Conservation (phyloP, 1,284 basidiomycete species). For the Trichosporon sp. region DNA sequence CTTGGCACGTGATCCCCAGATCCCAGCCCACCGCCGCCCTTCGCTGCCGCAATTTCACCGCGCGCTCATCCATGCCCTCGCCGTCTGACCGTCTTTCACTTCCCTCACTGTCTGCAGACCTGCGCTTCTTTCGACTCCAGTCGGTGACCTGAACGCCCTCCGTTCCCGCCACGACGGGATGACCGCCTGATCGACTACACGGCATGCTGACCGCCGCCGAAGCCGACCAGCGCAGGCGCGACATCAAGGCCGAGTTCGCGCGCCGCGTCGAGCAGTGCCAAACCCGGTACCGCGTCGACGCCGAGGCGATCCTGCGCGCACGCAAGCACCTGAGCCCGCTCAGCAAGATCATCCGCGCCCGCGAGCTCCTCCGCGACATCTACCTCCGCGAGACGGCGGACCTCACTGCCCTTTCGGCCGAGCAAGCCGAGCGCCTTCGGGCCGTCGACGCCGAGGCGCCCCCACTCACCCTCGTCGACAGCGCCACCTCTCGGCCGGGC, state of each 20-base stretch:
- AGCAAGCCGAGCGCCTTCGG: not conserved
- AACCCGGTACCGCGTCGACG: not conserved
- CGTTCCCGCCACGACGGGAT: not conserved
- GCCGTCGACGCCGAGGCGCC: not conserved
- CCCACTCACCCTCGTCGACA: not conserved
- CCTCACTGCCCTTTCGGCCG: not conserved
- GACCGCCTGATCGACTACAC: not conserved
- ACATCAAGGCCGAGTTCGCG: not conserved
- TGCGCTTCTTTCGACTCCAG: too few relatives aligned
- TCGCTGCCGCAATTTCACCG: not conserved
- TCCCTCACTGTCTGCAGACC: too few relatives aligned
- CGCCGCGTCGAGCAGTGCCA: not conserved
- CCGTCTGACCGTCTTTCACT: too few relatives aligned
- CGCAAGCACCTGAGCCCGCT: not conserved
- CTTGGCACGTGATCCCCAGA: not conserved
- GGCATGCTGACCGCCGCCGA: not conserved
- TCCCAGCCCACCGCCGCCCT: not conserved
- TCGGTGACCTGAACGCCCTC: too few relatives aligned
- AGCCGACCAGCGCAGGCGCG: not conserved
- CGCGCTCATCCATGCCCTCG: not conserved
- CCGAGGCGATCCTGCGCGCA: not conserved
- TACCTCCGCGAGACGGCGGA: not conserved
- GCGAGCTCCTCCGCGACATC: not conserved
- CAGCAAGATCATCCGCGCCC: not conserved
- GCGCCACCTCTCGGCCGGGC: not conserved